Evolutionary conservation across 2,329 filamentous ascomycete species (phyloP).

Genomic region (Xylaria sp.): DNA sequence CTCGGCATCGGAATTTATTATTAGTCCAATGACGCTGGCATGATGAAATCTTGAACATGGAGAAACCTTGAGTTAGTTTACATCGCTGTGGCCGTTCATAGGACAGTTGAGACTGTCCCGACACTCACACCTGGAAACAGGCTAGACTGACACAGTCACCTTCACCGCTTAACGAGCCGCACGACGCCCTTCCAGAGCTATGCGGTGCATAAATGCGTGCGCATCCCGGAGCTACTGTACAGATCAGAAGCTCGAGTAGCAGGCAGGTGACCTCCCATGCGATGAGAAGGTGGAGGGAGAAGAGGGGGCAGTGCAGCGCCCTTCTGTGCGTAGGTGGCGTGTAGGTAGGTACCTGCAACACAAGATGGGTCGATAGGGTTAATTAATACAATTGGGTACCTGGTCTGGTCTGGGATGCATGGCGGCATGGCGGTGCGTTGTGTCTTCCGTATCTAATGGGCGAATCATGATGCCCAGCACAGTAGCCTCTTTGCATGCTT

Average conservation of each 20-base stretch:
- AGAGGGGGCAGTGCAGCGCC: conserved; percentile 24
- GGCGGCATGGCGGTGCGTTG: conserved; percentile 10
- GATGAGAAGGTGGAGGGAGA: not conserved
- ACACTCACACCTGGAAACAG: not conserved
- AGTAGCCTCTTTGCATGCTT: not conserved
- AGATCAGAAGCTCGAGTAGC: conserved; percentile 18
- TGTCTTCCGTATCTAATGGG: not conserved
- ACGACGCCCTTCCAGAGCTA: conserved; percentile 15
- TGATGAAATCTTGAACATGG: conserved; percentile 13
- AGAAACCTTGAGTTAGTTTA: not conserved
- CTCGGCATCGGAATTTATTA: conserved; percentile 2
- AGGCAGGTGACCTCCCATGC: conserved; percentile 19
- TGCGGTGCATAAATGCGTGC: conserved; percentile 22
- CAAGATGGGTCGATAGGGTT: conserved; percentile 10
- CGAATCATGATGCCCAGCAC: conserved; percentile 14
- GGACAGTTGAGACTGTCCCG: not conserved
- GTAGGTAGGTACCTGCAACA: too few relatives aligned
- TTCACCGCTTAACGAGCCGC: conserved; percentile 27
- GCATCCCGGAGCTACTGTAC: conserved; percentile 15
- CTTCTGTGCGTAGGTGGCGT: too few relatives aligned
- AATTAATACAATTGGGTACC: conserved; percentile 14
- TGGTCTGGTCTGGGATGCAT: not conserved
- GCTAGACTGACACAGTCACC: not conserved
- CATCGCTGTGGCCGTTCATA: not conserved
- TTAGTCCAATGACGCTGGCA: conserved; percentile 16